Evolutionary conservation across 495 filamentous ascomycete genomes (phyloP).

Genomic region (Tuber umbilicatum): DNA sequence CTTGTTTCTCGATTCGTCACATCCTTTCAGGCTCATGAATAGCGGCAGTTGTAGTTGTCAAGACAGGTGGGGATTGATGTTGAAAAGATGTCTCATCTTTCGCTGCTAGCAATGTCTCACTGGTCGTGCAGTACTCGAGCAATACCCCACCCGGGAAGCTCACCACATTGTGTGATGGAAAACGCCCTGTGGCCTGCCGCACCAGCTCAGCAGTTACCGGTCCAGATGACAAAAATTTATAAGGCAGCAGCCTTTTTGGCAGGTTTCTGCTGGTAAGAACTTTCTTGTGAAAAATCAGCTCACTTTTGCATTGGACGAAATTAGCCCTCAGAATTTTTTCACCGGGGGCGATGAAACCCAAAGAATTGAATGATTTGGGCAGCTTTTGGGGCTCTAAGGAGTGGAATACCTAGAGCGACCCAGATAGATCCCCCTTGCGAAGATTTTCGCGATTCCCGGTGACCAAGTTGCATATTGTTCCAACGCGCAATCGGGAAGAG

Average conservation of each 20-base stretch:
- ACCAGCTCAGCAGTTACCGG: background rate
- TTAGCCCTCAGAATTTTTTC: background rate
- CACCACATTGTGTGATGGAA: background rate
- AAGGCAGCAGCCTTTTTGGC: background rate
- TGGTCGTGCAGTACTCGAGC: background rate
- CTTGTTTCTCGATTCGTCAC: background rate
- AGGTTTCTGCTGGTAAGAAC: background rate
- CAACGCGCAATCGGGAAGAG: background rate
- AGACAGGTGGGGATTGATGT: background rate
- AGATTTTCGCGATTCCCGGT: background rate
- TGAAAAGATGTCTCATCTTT: background rate
- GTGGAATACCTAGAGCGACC: background rate
- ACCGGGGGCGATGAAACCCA: background rate
- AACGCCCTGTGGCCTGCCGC: background rate
- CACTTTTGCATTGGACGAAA: background rate
- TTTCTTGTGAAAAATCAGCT: background rate
- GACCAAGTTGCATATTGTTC: background rate
- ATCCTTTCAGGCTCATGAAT: background rate
- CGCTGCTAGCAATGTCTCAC: background rate
- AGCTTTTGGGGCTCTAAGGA: background rate
- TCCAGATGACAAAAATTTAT: background rate
- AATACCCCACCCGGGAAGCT: background rate
- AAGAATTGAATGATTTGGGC: background rate
- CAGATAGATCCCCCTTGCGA: background rate
- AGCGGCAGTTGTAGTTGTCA: too few species aligned